phyloP scores from a whole-genome alignment of 345 rosid species.

The Eucalyptus tenuipes region DNA sequence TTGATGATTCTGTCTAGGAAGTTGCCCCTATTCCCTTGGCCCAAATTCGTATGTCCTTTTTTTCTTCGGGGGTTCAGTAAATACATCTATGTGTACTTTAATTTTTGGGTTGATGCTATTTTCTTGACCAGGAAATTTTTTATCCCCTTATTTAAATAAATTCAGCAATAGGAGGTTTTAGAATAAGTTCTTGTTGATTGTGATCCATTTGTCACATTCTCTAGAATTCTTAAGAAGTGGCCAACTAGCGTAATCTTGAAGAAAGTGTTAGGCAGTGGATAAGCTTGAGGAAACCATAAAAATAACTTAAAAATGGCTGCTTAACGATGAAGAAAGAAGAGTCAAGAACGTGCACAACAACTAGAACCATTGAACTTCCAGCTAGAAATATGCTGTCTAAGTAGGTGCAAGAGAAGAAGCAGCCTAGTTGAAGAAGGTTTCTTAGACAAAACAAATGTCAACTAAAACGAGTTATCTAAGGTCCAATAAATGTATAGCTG shows the following conservation, averaged over 20 bases:
- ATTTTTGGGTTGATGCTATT: neutral
- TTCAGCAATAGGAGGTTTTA: neutral
- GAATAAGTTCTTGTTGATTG: neutral
- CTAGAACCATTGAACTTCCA: neutral
- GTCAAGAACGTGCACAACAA: neutral
- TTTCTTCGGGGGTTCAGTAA: neutral
- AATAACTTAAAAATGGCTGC: too few species aligned
- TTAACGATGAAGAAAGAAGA: too few species aligned
- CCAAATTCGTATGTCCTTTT: neutral
- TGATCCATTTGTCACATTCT: neutral
- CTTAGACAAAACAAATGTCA: neutral
- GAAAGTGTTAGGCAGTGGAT: rapidly evolving
- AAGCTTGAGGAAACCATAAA: too few species aligned
- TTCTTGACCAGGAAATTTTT: neutral
- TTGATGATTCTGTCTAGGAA: neutral
- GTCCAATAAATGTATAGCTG: too few species aligned
- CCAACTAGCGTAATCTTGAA: neutral
- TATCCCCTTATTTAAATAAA: neutral
- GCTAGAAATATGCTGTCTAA: neutral
- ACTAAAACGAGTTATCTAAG: too few species aligned
- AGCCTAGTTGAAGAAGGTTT: neutral
- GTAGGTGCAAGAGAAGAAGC: neutral
- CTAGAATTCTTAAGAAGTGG: too few species aligned
- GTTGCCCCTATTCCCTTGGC: neutral
- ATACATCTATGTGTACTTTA: neutral